These are phyloP conservation scores for Pyronema domesticum DNA, from an alignment of 495 filamentous ascomycete species.

Conservation along the genomic window DNA sequence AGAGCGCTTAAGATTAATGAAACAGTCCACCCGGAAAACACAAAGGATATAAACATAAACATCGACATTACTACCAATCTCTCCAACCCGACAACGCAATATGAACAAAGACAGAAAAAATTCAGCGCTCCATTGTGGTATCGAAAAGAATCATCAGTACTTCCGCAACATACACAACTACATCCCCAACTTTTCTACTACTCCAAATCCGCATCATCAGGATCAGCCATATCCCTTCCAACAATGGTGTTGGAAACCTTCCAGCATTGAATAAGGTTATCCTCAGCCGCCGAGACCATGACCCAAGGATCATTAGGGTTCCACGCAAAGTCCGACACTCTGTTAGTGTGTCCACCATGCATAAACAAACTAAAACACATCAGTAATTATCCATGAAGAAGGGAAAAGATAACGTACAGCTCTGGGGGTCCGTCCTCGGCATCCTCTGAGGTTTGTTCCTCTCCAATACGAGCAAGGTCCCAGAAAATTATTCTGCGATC, in stretches of 20 bases:
- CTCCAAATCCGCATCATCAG: constrained; percentile 63
- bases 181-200: background rate
- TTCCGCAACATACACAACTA: too few relatives aligned
- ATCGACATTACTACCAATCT: too few relatives aligned
- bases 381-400: constrained; percentile 14
- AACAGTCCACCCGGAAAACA: too few relatives aligned
- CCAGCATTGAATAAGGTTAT: constrained; percentile 95
- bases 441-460: constrained; percentile 89
- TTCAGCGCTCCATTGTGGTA: too few relatives aligned
- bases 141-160: too few relatives aligned
- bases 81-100: too few relatives aligned
- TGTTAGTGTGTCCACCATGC: constrained; percentile 96
- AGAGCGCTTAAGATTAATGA: too few relatives aligned
- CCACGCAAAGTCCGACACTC: constrained; percentile 92
- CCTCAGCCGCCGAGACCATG: constrained; percentile 82
- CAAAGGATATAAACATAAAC: too few relatives aligned
- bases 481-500: constrained; percentile 91
- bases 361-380: constrained; percentile 57
- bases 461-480: constrained; percentile 78
- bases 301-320: constrained; percentile 93
- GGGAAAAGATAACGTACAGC: constrained; percentile 42
- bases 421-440: constrained; percentile 93
- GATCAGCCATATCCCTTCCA: constrained; percentile 59
- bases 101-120: too few relatives aligned
- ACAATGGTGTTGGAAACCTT: constrained; percentile 83